Evolutionary conservation across 805 yeast genomes (phyloP), one percentile per base, ranked within the genome.

Genomic region (Candida stauntonica): DNA sequence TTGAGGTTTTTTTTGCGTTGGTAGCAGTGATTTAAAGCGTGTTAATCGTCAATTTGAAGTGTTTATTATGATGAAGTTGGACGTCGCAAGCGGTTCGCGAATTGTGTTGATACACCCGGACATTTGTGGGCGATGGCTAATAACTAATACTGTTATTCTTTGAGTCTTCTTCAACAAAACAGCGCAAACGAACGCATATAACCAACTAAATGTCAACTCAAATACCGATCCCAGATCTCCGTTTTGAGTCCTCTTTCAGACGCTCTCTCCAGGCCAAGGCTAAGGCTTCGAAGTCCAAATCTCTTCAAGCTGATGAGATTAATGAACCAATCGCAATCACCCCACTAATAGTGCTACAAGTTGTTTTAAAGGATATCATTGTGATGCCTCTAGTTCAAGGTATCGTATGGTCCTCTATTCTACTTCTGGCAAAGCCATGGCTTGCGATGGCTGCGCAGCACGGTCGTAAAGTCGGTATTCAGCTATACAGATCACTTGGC

Each of bases 231-330:
- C 89, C 89, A 1, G 91, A 83, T 49, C 60, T 82, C 17, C 64
- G 91, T 31, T 81, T 80, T 50, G 86, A 80, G 50, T 72, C 78
- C 39, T 64, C 83, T 3, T 82, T 82, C 54, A 56, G 66, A 45
- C 61, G 66, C 26, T 63, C 73, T 1, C 45, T 67, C 12, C 6
- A 19, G 3, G 35, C 47, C 3, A 34, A 44, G 20, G 39, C 44
- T 3, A 21, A 31, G 6, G 17, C 30, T 12, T 8, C 33, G n/a
- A 17, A 13, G 6, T 17, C 38, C 24, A 21, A 7, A 21, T 8
- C 24, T 21, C 7, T 7, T 21, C 11, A 21, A 8, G 24, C 7
- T 5, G 30, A 23, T 3, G 30, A 18, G 15, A 30, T 34, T 13
- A 30, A 32, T 17, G 37, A 15, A 14, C 44, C 42, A 9, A 20